Base-by-base conservation (phyloP, 2,329 filamentous ascomycete species). In the Gliomastix tumulicola region DNA sequence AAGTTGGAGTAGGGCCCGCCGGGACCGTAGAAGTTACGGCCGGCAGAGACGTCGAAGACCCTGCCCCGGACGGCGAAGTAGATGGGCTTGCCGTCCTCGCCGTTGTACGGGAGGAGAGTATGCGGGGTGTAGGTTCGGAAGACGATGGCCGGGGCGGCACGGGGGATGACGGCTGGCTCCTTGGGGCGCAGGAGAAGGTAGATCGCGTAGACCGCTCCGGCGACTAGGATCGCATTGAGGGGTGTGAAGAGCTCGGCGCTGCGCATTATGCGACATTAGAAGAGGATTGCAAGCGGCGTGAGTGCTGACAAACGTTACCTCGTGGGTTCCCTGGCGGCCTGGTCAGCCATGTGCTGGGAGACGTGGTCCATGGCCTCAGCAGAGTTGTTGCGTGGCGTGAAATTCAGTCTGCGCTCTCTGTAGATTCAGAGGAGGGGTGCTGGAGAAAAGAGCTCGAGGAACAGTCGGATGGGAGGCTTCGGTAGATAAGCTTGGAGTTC, bases 1-100 rank as follows among this genome's bases (percentile, higher is more conserved):
- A 98, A 98, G 66, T 97, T 97, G 59, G 82, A 82, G 60, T 98
- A 98, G 3, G 90, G 88, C 0, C 90, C 90, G 11, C 88, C 89
- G 16, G 92, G 92, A 5, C 92, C 92, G 65, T 98, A 98, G 62
- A 97, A 97, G 68, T 94, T 89, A 53, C 83, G 78, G 18, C 92
- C 90, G 12, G 79, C 67, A 0, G 82, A 79, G 18, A 97, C 90
- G 57, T 98, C 92, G 57, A 96, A 97, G 44, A 97, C 82, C 35
- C 79, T 80, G 36, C 92, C 89, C 30, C 88, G 84, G 15, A 97
- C 88, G n/a, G 88, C 85, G 34, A 98, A 76, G 63, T 87, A 95
- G 39, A 97, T 86, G 34, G 87, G 87, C 47, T 66, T 68, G 50
- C 72, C 74, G 51, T 84, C 73, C 37, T 70, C 65, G 56, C 92